Conservation (phyloP, 2,329 filamentous ascomycete species). For the Epichloe sylvatica region DNA sequence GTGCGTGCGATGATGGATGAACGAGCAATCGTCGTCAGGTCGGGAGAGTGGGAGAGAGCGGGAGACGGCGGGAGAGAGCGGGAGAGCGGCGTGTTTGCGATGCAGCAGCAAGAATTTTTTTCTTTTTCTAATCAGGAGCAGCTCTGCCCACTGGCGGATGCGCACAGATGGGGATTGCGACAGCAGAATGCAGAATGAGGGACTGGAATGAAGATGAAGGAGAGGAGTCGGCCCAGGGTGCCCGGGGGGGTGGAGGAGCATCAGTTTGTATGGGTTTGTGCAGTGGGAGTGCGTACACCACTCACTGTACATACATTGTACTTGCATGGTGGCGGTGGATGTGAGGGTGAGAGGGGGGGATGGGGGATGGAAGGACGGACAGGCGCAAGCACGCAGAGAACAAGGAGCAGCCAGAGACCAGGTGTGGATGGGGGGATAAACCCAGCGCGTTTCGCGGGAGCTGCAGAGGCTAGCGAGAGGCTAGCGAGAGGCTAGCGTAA, state of each 20-base stretch:
- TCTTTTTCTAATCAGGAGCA: not conserved
- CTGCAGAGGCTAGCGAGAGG: not conserved
- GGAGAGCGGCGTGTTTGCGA: not conserved
- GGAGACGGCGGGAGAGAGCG: not conserved
- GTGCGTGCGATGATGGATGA: not conserved
- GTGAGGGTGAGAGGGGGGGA: not conserved
- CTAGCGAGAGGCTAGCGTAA: no score
- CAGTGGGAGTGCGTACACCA: no score
- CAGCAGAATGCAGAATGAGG: no score
- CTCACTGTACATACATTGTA: no score
- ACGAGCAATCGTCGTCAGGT: constrained; percentile 2
- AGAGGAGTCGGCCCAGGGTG: no score
- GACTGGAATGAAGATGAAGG: no score
- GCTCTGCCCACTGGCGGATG: no score
- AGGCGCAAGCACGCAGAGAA: not conserved
- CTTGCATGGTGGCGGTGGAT: no score
- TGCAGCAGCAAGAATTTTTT: not conserved
- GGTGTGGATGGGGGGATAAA: not conserved
- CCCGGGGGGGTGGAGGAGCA: no score
- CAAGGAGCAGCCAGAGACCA: not conserved
- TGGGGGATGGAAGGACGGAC: not conserved
- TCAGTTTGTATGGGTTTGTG: no score
- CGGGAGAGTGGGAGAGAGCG: not conserved
- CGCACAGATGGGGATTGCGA: no score
- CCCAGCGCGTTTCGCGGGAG: no score